phyloP scores from a whole-genome alignment of 768 basidiomycete species.

The Leccinellum rugosiceps region DNA sequence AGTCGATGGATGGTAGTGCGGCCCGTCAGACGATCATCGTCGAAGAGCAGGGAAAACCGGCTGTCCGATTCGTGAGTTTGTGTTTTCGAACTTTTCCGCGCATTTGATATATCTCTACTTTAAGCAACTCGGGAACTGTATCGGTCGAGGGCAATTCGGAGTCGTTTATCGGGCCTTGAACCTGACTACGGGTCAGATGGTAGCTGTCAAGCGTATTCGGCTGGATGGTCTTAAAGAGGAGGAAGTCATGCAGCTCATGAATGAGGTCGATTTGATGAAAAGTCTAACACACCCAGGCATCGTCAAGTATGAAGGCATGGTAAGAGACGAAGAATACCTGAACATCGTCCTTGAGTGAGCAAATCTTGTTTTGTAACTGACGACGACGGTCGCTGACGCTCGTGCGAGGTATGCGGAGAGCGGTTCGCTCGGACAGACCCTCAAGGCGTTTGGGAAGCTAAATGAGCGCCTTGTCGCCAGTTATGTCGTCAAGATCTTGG shows the following conservation, averaged over 20 bases:
- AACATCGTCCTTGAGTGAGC: slow-evolving; percentile 93
- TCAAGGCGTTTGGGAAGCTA: slow-evolving; percentile 91
- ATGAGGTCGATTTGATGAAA: slow-evolving; percentile 91
- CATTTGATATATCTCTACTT: slow-evolving; percentile 8
- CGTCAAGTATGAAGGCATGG: slow-evolving; percentile 97
- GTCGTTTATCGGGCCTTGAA: slow-evolving; percentile 94
- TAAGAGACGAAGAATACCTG: slow-evolving; percentile 80
- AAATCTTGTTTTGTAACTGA: not conserved
- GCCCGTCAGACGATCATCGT: slow-evolving; percentile 71
- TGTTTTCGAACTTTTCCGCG: not conserved
- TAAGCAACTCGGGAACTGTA: slow-evolving; percentile 97
- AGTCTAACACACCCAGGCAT: slow-evolving; percentile 91
- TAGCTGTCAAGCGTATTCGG: slow-evolving; percentile 97
- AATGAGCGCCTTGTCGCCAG: slow-evolving; percentile 89
- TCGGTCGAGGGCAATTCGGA: slow-evolving; percentile 96
- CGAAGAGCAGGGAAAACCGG: slow-evolving; percentile 75
- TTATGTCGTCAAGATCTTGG: slow-evolving; percentile 95
- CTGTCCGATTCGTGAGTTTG: slow-evolving; percentile 75
- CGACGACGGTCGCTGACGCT: slow-evolving; percentile 13
- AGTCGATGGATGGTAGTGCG: slow-evolving; percentile 62
- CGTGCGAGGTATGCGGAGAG: slow-evolving; percentile 85
- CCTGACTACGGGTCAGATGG: slow-evolving; percentile 91
- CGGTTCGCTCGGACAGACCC: slow-evolving; percentile 88
- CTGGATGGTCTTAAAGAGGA: slow-evolving; percentile 88
- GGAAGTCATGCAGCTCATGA: slow-evolving; percentile 88